Percentiles rank a stretch among this genome's conserved stretches.
Evolutionary conservation across 345 rosid species (phyloP).

Genomic region (Salix dunnii): DNA sequence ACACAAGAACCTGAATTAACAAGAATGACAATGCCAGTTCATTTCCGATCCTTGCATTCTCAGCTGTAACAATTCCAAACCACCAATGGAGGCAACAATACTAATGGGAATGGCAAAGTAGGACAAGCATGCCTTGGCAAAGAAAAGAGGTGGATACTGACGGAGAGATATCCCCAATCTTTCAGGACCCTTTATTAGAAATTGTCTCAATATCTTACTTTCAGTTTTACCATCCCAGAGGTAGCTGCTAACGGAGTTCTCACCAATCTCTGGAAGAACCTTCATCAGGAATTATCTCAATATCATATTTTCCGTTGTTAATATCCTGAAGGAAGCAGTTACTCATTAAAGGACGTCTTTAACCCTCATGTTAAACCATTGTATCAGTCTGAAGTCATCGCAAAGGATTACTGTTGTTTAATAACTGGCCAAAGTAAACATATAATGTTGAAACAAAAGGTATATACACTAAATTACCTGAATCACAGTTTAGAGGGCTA

Average conservation of each 20-base stretch:
- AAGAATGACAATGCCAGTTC: not conserved
- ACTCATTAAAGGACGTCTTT: not conserved
- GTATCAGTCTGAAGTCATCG: not conserved
- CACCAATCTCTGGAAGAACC: not conserved
- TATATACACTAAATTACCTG: slow-evolving; percentile 46
- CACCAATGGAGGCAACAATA: not conserved
- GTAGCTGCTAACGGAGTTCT: not conserved
- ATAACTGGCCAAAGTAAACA: not conserved
- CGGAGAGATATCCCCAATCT: not conserved
- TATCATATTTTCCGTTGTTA: not conserved
- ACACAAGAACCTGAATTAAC: not conserved
- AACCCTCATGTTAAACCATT: not conserved
- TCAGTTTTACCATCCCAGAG: not conserved
- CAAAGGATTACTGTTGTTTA: not conserved
- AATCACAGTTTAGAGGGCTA: slow-evolving; percentile 96
- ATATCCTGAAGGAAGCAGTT: not conserved
- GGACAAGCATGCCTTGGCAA: not conserved
- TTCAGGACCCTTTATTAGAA: not conserved
- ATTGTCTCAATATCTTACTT: not conserved
- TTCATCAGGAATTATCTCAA: not conserved
- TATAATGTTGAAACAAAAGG: not conserved
- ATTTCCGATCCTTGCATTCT: not conserved
- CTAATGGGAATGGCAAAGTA: not conserved
- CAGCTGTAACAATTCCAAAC: not conserved
- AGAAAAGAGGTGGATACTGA: not conserved